Evolutionary conservation across 805 yeast genomes (phyloP).

Genomic region (Spathaspora passalidarum): DNA sequence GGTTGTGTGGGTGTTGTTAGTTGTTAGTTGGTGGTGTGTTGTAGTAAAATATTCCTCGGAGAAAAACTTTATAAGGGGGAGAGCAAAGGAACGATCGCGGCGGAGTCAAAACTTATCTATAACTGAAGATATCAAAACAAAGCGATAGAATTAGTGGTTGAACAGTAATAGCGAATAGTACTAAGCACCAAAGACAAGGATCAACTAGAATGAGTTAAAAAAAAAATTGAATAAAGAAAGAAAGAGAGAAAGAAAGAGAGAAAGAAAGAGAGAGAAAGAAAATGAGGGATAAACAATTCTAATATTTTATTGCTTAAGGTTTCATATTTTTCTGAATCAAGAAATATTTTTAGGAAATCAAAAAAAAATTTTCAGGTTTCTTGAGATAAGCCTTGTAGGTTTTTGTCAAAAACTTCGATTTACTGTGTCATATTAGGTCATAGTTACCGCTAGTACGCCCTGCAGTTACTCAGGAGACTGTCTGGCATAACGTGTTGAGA

Average conservation of each 20-base stretch:
- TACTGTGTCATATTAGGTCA: no score
- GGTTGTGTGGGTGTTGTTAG: neutral
- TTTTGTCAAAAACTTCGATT: no score
- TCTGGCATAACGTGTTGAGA: neutral
- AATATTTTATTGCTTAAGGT: neutral
- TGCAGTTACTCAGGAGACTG: neutral
- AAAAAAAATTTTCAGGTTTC: neutral
- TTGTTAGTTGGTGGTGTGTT: no score
- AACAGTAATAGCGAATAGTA: no score
- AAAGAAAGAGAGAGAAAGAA: neutral
- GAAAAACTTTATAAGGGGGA: neutral
- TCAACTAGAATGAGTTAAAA: no score
- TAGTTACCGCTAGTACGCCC: no score
- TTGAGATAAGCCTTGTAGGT: neutral
- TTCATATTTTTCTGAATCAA: neutral
- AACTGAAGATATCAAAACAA: no score
- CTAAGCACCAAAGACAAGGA: no score
- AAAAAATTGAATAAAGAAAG: neutral
- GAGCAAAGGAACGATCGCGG: neutral
- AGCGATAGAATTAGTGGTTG: neutral
- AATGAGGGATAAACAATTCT: neutral
- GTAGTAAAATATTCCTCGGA: neutral
- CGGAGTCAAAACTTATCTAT: neutral
- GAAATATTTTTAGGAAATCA: neutral
- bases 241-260: neutral